Base-by-base conservation (phyloP, 2,329 filamentous ascomycete genomes). In the Cladophialophora carrionii region DNA sequence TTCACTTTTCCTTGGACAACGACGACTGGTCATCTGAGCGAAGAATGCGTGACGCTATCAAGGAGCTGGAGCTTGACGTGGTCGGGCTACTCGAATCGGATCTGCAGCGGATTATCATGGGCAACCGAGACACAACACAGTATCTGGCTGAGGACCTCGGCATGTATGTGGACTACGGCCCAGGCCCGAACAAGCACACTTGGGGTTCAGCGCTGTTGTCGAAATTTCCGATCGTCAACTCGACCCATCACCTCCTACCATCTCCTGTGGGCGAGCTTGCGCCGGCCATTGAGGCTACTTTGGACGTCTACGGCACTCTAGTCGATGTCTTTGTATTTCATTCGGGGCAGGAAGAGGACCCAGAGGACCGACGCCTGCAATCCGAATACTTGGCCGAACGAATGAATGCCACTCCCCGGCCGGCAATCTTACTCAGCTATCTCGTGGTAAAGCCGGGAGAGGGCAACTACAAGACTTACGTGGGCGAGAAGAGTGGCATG, bases 321-420 rank as follows among this genome's bases (percentile, higher is more conserved):
- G 86, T 99, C 9, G 95, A 99, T 72, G 90, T 98, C 1, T 96
- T 97, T 68, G 95, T 99, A 62, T 99, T 99, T 86, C 95, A 99
- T 80, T 98, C 94, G 0, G 95, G 95, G 12, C 95, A 99, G 76
- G 94, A 99, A 78, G 95, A 99, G 78, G 95, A 99, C 73, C 88
- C 88, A 0, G 94, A 98, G 76, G 95, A 99, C 73, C 86, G 95
- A 62, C 85, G 93, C 31, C 83, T 96, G 59, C 95, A 99, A 79
- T 87, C 87, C 0, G 85, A 92, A 75, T 99, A 97, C 74, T 83
- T 99, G 8, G 85, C 93, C 1, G 86, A 92, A 63, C 82, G 96
- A 56, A 99, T 99, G 95, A 91, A 90, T 52, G 87, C 86, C 29
- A 90, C 90, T 0, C 81, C 87, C 12, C 87, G 94, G 1, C 95